A percentile compares a stretch with the other conserved stretches of the same genome.
These are phyloP conservation scores for Aristolochia contorta DNA, from an alignment of 164 flowering plant species.

Conservation along the genomic window DNA sequence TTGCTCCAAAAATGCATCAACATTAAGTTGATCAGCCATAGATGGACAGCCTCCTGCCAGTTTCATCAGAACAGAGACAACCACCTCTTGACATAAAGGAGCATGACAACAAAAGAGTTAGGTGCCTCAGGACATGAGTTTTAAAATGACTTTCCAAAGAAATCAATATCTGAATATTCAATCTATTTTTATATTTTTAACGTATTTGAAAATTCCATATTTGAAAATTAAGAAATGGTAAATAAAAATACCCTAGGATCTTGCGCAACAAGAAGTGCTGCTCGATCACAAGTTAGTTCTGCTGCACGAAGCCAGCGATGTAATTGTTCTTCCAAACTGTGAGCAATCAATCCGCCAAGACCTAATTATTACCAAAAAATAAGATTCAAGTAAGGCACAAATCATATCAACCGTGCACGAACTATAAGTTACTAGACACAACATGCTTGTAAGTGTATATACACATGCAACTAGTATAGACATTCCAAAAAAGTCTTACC, in stretches of 20 bases:
- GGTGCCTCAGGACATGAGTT: not conserved
- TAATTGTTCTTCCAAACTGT: constrained; percentile 72
- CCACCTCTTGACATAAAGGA: constrained; percentile 74
- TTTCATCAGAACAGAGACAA: constrained; percentile 95
- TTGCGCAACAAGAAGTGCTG: constrained; percentile 95
- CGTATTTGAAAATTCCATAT: too few relatives aligned
- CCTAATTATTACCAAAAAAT: constrained; percentile 28
- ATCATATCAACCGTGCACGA: not conserved
- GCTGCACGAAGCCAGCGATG: constrained; percentile 96
- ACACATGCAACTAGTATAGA: not conserved
- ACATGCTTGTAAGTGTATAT: not conserved
- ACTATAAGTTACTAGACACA: not conserved
- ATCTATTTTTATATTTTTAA: too few relatives aligned
- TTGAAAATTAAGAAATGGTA: too few relatives aligned
- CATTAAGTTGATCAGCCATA: constrained; percentile 85
- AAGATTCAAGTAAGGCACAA: not conserved
- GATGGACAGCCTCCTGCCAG: constrained; percentile 96
- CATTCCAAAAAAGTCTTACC: constrained; percentile 34
- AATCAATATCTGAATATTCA: too few relatives aligned
- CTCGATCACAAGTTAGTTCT: constrained; percentile 94
- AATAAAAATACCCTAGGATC: constrained; percentile 70
- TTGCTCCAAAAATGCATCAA: constrained; percentile 97
- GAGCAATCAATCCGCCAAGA: constrained; percentile 82
- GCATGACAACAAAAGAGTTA: constrained; percentile 2
- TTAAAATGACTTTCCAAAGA: not conserved